Conservation (phyloP, 306 rosid genomes). For the Corylus heterophylla region DNA sequence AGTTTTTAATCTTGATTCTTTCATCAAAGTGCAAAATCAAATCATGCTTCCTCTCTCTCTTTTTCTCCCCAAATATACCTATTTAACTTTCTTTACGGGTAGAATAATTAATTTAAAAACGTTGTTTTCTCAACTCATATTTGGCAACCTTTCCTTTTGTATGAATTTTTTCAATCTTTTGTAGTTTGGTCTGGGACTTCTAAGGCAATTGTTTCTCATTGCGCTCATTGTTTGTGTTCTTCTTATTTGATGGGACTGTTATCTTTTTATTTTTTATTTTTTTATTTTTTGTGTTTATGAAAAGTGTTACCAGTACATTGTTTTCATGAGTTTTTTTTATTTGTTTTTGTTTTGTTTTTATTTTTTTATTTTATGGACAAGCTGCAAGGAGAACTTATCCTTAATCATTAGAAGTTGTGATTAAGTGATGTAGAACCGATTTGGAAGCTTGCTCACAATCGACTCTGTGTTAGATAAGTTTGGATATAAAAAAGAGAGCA, state of each 20-base stretch:
- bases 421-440: background rate
- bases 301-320: background rate
- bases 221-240: background rate
- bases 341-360: background rate
- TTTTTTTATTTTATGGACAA: background rate
- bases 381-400: background rate
- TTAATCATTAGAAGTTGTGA: background rate
- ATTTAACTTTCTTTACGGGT: background rate
- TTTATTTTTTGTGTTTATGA: background rate
- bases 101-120: background rate
- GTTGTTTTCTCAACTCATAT: background rate
- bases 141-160: background rate
- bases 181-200: background rate
- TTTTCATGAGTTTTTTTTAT: background rate
- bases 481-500: background rate
- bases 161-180: background rate
- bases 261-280: no score
- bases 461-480: background rate
- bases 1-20: background rate
- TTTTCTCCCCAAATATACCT: background rate
- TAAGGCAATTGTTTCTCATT: background rate
- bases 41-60: background rate
- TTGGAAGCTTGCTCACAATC: background rate
- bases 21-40: background rate
- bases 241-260: background rate